A percentile compares a stretch with the other conserved stretches of the same genome.
Conservation (phyloP, 2,329 filamentous ascomycete species). For the Colletotrichum musae region DNA sequence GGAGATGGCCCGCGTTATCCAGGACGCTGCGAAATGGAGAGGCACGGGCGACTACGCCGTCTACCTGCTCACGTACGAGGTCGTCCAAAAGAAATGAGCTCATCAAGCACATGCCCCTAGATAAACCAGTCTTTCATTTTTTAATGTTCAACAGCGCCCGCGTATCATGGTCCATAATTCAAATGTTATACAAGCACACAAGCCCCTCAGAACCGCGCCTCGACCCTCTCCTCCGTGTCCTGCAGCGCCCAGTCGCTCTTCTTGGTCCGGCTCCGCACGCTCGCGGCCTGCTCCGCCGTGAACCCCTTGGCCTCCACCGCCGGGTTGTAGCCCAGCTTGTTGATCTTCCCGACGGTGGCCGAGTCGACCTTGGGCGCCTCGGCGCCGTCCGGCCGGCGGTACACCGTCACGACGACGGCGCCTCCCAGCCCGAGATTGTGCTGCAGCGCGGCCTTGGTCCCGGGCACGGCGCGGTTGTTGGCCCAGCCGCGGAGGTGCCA, state of each 20-base stretch:
- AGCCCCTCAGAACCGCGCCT: slow-evolving; percentile 51
- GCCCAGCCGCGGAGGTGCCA: slow-evolving; percentile 98
- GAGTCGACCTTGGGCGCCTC: slow-evolving; percentile 72
- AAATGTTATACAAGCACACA: not conserved
- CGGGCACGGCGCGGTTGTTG: slow-evolving; percentile 82
- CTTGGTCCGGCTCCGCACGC: slow-evolving; percentile 78
- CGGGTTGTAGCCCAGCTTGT: slow-evolving; percentile 89
- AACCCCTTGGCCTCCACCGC: slow-evolving; percentile 92
- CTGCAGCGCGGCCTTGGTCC: slow-evolving; percentile 83
- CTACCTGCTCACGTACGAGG: slow-evolving; percentile 20
- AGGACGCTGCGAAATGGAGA: slow-evolving; percentile 44
- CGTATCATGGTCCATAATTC: no score
- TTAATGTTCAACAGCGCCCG: no score
- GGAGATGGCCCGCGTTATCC: slow-evolving; percentile 43
- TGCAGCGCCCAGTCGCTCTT: slow-evolving; percentile 82
- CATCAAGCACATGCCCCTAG: not conserved
- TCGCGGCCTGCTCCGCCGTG: slow-evolving; percentile 80
- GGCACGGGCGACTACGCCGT: slow-evolving; percentile 25
- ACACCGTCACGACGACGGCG: slow-evolving; percentile 91
- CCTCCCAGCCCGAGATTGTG: slow-evolving; percentile 95
- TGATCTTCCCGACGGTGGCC: slow-evolving; percentile 75
- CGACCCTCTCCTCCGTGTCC: slow-evolving; percentile 66
- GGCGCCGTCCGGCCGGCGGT: slow-evolving; percentile 85
- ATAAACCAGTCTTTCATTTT: not conserved
- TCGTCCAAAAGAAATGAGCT: slow-evolving; percentile 2